phyloP scores from a whole-genome alignment of 371 early-diverging fungal genomes.

The Entomophthora muscae region DNA sequence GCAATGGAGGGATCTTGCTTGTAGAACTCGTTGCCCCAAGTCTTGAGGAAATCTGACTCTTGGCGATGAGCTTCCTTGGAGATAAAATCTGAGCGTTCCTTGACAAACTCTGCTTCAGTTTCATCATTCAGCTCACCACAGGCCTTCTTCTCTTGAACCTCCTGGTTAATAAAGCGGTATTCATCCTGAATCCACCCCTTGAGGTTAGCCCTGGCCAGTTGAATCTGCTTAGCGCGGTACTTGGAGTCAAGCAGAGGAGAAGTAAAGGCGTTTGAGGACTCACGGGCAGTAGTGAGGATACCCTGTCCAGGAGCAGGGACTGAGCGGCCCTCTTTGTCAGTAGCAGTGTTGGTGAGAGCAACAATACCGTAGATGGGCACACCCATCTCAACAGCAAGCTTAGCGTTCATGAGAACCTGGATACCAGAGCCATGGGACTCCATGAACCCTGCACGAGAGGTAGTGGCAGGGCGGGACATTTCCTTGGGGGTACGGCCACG shows the following conservation, averaged over 20 bases:
- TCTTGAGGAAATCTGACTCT: slow-evolving; percentile 61
- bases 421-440: slow-evolving; percentile 88
- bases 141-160: slow-evolving; percentile 49
- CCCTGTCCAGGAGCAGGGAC: no score
- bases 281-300: slow-evolving; percentile 86
- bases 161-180: slow-evolving; percentile 48
- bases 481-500: no score
- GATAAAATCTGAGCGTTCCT: slow-evolving; percentile 62
- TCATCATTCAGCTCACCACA: slow-evolving; percentile 35
- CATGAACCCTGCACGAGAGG: slow-evolving; percentile 84
- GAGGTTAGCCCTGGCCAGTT: slow-evolving; percentile 61
- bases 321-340: slow-evolving; percentile 91
- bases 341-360: no score
- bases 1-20: slow-evolving; percentile 63
- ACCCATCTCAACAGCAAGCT: slow-evolving; percentile 84
- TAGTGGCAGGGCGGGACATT: no score
- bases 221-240: slow-evolving; percentile 77
- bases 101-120: slow-evolving; percentile 40
- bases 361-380: no score
- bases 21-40: slow-evolving; percentile 82
- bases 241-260: slow-evolving; percentile 73
- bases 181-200: slow-evolving; percentile 73
- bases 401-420: slow-evolving; percentile 79
- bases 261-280: slow-evolving; percentile 33
- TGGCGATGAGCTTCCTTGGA: slow-evolving; percentile 68